These are phyloP conservation scores for Apostasia ramifera DNA, from an alignment of 106 monocot species.

Conservation along the genomic window DNA sequence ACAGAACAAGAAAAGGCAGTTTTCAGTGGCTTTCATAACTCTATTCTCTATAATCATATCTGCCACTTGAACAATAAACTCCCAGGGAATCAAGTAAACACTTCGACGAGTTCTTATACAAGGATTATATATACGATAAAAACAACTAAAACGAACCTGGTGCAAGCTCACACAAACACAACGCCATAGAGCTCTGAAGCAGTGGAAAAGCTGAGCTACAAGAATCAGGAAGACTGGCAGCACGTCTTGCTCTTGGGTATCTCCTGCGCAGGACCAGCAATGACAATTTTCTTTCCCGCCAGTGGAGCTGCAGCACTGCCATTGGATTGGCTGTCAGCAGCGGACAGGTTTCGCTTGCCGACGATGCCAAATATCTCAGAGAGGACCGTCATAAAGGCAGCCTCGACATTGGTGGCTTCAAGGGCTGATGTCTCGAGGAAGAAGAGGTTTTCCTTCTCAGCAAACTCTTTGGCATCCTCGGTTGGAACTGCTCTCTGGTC, in stretches of 20 bases:
- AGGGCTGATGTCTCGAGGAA: slow-evolving; percentile 94
- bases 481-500: slow-evolving; percentile 63
- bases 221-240: slow-evolving; percentile 39
- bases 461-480: slow-evolving; percentile 87
- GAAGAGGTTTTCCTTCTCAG: slow-evolving; percentile 83
- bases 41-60: too few relatives aligned
- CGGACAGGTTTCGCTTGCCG: slow-evolving; percentile 59
- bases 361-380: slow-evolving; percentile 83
- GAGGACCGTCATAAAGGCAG: slow-evolving; percentile 68
- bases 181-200: too few relatives aligned
- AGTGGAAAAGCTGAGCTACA: too few relatives aligned
- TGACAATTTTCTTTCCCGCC: slow-evolving; percentile 67
- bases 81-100: too few relatives aligned
- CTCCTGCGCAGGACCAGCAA: slow-evolving; percentile 85
- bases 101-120: too few relatives aligned
- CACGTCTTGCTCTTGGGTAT: slow-evolving; percentile 67
- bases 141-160: too few relatives aligned
- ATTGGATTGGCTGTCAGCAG: slow-evolving; percentile 15
- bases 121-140: too few relatives aligned
- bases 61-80: too few relatives aligned
- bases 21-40: too few relatives aligned
- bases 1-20: too few relatives aligned
- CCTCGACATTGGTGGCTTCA: slow-evolving; percentile 68
- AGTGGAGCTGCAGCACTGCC: slow-evolving; percentile 23
- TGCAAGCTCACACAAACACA: too few relatives aligned